Conservation (phyloP, 768 basidiomycete genomes). For the Mrakia blollopis region DNA sequence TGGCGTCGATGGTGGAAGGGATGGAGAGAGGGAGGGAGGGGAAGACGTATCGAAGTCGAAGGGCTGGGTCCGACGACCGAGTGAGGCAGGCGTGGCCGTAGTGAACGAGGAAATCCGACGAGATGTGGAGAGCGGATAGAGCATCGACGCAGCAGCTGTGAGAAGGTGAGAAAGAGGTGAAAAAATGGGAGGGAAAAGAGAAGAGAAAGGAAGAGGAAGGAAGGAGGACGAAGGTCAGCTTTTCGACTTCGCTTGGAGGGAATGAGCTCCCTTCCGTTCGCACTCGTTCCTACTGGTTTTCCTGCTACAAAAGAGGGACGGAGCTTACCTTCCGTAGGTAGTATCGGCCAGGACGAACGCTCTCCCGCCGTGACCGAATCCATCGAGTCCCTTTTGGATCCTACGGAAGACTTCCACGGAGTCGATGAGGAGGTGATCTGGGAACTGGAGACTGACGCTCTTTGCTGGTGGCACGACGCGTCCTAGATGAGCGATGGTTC, state of each 20-base stretch:
- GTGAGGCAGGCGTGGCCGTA: constrained; percentile 96
- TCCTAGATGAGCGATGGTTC: constrained; percentile 52
- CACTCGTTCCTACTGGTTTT: not conserved
- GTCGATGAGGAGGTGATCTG: constrained; percentile 81
- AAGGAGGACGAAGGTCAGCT: constrained; percentile 8
- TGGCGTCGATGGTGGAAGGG: constrained; percentile 4
- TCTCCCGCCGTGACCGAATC: constrained; percentile 47
- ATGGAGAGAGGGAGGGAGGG: constrained; percentile 54
- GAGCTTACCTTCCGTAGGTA: constrained; percentile 82
- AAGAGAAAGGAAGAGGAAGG: not conserved
- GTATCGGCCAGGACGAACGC: constrained; percentile 92
- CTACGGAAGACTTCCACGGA: constrained; percentile 75
- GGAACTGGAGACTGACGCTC: constrained; percentile 80
- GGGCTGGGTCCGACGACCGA: constrained; percentile 27
- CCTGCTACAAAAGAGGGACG: not conserved
- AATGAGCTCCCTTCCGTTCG: not conserved
- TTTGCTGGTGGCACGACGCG: constrained; percentile 12
- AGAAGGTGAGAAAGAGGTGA: not conserved
- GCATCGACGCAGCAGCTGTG: constrained; percentile 92
- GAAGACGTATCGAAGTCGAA: constrained; percentile 61
- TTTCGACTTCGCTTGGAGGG: not conserved
- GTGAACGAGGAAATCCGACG: constrained; percentile 86
- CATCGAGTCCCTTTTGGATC: constrained; percentile 45
- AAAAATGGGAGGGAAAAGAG: not conserved
- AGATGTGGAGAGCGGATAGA: constrained; percentile 87